Base-by-base conservation (phyloP, 169 alveolate genomes). In the Babesia gibsoni region DNA sequence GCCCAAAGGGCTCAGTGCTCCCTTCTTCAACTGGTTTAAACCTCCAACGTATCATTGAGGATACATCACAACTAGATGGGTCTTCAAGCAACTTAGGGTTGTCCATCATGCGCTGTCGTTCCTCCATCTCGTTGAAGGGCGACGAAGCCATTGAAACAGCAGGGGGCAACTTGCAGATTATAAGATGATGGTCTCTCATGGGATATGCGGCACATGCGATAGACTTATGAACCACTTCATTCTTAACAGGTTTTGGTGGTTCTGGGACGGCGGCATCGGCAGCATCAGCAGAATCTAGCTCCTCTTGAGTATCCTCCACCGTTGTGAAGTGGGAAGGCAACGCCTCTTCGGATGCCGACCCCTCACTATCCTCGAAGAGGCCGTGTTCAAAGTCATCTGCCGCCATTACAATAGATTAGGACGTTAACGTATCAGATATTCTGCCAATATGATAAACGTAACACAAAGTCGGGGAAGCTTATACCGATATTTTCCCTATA, bases 91-190 rank as follows among this genome's bases (percentile, higher is more conserved):
- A 9, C 56, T 57, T 33, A 6, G 80, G 78, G 59, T 79, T 79
- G 30, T 58, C 35, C 41, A 20, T 41, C 59, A 79, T 67, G 43
- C 18, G 20, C 30, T 53, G 58, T 1, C 74, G 72, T 33, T 66
- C 72, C 53, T 48, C 48, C 3, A n/a, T 20, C 39, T 79, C 83
- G 37, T 18, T 50, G 37, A 68, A 46, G 42, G 80, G 79, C 6
- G 70, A 33, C 5, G 65, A 41, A 5, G 83, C 48, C 48, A 79
- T 72, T 37, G 35, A 33, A 18, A 79, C 59, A 20, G 88, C 54
- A 7, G 79, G 88, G 9, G 88, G 88, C 39, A 79, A 79, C 58
- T 68, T 79, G 64, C 88, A 67, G 18, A 79, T 61, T n/a, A 59
- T 72, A 59, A 79, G 42, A 18, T 68, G 73, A 18, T 68, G 67